A percentile compares a stretch with the other conserved stretches of the same genome.
phyloP scores from a whole-genome alignment of 495 filamentous ascomycete genomes.

The Penicillium alfredii region DNA sequence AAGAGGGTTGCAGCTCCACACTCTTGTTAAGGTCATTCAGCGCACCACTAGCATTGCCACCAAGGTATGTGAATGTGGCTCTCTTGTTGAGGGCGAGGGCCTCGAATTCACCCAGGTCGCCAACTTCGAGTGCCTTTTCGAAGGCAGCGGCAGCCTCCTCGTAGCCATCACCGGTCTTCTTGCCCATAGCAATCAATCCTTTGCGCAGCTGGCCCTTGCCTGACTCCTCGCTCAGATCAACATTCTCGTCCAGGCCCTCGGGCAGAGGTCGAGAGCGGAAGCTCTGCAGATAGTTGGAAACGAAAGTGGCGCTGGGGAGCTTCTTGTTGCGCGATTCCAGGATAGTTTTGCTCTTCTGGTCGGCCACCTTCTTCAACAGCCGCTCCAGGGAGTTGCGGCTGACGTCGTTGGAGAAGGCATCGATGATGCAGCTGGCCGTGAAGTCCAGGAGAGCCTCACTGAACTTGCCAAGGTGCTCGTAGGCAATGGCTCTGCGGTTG shows the following conservation, averaged over 20 bases:
- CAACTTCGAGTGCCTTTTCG: constrained; percentile 76
- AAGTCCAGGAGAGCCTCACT: constrained; percentile 95
- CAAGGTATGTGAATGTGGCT: constrained; percentile 89
- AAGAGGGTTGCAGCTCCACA: constrained; percentile 74
- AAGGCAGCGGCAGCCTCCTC: constrained; percentile 80
- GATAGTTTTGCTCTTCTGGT: constrained; percentile 83
- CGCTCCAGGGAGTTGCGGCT: constrained; percentile 88
- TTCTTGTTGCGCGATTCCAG: constrained; percentile 71
- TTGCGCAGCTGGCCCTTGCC: constrained; percentile 80
- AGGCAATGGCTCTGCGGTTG: constrained; percentile 91
- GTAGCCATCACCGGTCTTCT: constrained; percentile 84
- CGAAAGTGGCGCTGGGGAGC: constrained; percentile 89
- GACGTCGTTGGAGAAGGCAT: constrained; percentile 83
- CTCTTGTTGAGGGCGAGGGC: constrained; percentile 92
- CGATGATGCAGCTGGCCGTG: constrained; percentile 98
- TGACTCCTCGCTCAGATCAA: constrained; percentile 66
- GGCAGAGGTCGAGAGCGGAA: constrained; percentile 80
- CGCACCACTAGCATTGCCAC: constrained; percentile 77
- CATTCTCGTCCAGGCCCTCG: constrained; percentile 72
- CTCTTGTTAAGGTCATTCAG: constrained; percentile 82
- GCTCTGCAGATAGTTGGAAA: constrained; percentile 97
- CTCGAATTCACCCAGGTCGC: constrained; percentile 71
- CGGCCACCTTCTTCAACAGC: constrained; percentile 93
- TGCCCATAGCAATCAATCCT: constrained; percentile 71
- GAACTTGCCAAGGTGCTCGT: constrained; percentile 84